phyloP scores from a whole-genome alignment of 371 early-diverging fungal genomes.

The Saksenaea oblongispora region DNA sequence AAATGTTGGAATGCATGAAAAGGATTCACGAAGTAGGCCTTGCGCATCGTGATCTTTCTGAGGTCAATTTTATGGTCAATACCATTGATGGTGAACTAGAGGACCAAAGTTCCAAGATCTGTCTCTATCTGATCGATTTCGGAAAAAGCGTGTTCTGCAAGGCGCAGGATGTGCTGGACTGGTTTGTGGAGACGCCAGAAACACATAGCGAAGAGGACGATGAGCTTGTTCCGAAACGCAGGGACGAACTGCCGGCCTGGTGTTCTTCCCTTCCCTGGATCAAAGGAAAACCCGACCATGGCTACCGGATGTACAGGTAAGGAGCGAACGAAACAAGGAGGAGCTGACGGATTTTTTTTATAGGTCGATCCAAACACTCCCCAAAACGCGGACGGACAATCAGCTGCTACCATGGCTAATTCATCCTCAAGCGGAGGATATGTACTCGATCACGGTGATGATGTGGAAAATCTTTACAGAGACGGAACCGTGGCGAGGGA shows the following conservation, averaged over 20 bases:
- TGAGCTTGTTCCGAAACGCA: slow-evolving; percentile 47
- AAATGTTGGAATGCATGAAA: slow-evolving; percentile 65
- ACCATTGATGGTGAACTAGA: slow-evolving; percentile 46
- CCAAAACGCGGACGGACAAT: slow-evolving; percentile 56
- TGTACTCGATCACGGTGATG: slow-evolving; percentile 66
- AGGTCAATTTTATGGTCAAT: slow-evolving; percentile 71
- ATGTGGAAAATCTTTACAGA: slow-evolving; percentile 70
- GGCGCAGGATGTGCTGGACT: slow-evolving; percentile 51
- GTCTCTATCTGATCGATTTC: slow-evolving; percentile 65
- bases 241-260: slow-evolving; percentile 51
- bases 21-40: slow-evolving; percentile 62
- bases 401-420: slow-evolving; percentile 52
- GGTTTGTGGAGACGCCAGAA: slow-evolving; percentile 55
- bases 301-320: slow-evolving; percentile 61
- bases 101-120: slow-evolving; percentile 55
- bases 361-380: slow-evolving; percentile 64
- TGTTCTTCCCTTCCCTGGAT: slow-evolving; percentile 55
- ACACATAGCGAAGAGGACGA: slow-evolving; percentile 38
- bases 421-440: slow-evolving; percentile 65
- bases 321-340: background rate
- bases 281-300: slow-evolving; percentile 64
- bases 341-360: background rate
- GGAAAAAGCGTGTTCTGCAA: slow-evolving; percentile 66
- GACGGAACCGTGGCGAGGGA: slow-evolving; percentile 69
- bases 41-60: slow-evolving; percentile 68